Evolutionary conservation across 2,329 filamentous ascomycete species (phyloP), one percentile per base, ranked within the genome.

Genomic region (Xylaria sp.): DNA sequence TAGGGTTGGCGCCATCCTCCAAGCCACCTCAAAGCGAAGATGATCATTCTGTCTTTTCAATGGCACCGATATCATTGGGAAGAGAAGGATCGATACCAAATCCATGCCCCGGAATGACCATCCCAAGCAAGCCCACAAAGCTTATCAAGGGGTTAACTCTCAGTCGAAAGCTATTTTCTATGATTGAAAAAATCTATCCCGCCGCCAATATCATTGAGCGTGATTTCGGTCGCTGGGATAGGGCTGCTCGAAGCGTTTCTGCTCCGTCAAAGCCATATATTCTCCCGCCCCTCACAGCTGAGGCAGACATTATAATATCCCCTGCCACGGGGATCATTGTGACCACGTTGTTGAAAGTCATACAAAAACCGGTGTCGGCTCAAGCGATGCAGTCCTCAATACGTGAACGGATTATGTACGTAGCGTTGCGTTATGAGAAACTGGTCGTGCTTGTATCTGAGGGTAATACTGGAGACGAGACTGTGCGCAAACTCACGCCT

Each of bases 291-390:
- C 74, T 84, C 1, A 76, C 77, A 0, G 77, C 79, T 5, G 90
- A 92, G 73, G 89, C 91, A 2, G 93, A 97, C 69, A 76, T 97
- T 2, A 84, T 90, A 0, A 70, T 94, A 4, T 91, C 91, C 0
- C 87, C 91, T 0, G 81, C 80, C 0, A 87, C 84, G 0, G 92
- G 91, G 0, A 78, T 96, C 2, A 75, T 96, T 0, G 72, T 91
- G 19, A 91, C 91, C 0, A 91, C 86, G 0, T 78, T 94, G 4
- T 86, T 94, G 64, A 87, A 89, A 67, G 82, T 90, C 25, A 89
- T 88, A 45, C 94, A 97, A 70, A 85, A 83, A 50, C 81, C 89
- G 2, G 79, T 93, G 0, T 91, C 92, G 0, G 88, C 89, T 0
- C 83, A 86, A 55, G 79, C 75, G 8, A 65, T 70, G 0, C 73